Conservation (phyloP, 2,329 filamentous ascomycete species). For the Fusarium citri region DNA sequence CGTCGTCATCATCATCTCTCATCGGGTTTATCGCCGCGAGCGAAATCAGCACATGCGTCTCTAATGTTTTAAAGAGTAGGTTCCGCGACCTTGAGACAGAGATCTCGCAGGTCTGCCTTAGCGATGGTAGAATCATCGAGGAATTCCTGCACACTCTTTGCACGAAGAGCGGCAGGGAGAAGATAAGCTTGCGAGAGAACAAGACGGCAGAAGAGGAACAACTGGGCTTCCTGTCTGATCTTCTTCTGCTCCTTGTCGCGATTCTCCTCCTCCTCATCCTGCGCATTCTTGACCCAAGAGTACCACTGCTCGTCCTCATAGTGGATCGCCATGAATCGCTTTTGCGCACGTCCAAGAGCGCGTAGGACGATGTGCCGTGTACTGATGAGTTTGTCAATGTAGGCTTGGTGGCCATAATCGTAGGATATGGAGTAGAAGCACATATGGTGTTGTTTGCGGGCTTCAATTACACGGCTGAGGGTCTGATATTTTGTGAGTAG, state of each 20-base stretch:
- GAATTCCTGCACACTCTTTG: constrained; percentile 43
- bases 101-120: constrained; percentile 45
- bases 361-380: constrained; percentile 32
- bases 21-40: constrained; percentile 39
- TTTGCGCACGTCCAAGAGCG: constrained; percentile 33
- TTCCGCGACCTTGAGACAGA: constrained; percentile 45
- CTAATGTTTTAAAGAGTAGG: constrained; percentile 46
- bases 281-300: constrained; percentile 41
- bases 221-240: constrained; percentile 45
- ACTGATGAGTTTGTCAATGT: constrained; percentile 44
- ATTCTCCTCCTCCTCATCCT: constrained; percentile 41
- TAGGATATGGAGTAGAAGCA: constrained; percentile 42
- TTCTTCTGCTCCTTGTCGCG: constrained; percentile 47
- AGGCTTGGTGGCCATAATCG: constrained; percentile 45
- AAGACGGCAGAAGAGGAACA: constrained; percentile 47
- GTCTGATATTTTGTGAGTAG: constrained; percentile 41
- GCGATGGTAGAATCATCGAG: constrained; percentile 42
- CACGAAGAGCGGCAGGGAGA: constrained; percentile 44
- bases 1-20: constrained; percentile 22
- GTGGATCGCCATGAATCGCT: constrained; percentile 32
- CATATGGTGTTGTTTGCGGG: constrained; percentile 42
- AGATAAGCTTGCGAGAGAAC: constrained; percentile 44
- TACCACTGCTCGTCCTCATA: constrained; percentile 45
- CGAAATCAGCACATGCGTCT: constrained; percentile 49
- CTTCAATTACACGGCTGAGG: constrained; percentile 42